These are phyloP conservation scores for Kappamyces sp. DNA, from an alignment of 192 early-diverging fungal species.

Conservation along the genomic window DNA sequence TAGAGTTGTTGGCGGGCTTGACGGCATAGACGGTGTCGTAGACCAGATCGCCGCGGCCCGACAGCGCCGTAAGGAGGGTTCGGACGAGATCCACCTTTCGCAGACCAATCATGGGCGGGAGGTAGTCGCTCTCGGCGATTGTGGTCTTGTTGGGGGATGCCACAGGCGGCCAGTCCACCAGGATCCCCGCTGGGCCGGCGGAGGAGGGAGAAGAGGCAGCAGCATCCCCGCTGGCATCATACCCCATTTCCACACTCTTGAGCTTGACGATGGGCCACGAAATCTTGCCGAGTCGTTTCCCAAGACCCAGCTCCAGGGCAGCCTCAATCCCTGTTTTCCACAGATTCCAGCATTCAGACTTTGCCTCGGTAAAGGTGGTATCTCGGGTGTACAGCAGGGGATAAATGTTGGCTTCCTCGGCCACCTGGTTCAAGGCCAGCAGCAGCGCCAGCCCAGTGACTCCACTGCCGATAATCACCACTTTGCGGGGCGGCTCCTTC, in stretches of 20 bases:
- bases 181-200: background rate
- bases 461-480: too few relatives aligned
- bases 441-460: too few relatives aligned
- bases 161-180: too few relatives aligned
- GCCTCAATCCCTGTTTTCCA: constrained; percentile 44
- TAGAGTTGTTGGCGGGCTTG: constrained; percentile 30
- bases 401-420: too few relatives aligned
- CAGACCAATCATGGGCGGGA: constrained; percentile 42
- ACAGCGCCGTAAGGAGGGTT: constrained; percentile 38
- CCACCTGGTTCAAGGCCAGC: too few relatives aligned
- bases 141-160: too few relatives aligned
- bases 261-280: constrained; percentile 31
- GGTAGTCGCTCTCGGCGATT: background rate
- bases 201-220: background rate
- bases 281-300: constrained; percentile 30
- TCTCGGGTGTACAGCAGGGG: too few relatives aligned
- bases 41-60: constrained; percentile 32
- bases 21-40: constrained; percentile 23
- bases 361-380: too few relatives aligned
- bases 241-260: constrained; percentile 8
- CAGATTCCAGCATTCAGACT: constrained; percentile 3
- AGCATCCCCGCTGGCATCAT: constrained; percentile 5
- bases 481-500: too few relatives aligned
- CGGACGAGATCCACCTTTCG: constrained; percentile 42
- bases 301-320: constrained; percentile 38